Conservation (phyloP, 305 asterid species). For the Solanum hybrid region DNA sequence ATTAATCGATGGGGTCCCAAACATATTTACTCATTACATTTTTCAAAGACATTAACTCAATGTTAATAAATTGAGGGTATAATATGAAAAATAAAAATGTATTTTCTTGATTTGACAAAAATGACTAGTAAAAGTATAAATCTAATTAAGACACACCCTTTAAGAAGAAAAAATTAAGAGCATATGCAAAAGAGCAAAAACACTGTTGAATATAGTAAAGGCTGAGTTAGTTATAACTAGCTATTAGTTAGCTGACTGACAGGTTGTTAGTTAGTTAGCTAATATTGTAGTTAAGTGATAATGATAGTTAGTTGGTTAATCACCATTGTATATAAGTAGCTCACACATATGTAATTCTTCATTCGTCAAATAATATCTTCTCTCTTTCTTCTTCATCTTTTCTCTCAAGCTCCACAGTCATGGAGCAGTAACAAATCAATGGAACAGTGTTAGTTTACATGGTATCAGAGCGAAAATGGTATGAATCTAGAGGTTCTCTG, state of each 20-base stretch:
- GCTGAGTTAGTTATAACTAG: background rate
- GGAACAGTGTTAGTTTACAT: background rate
- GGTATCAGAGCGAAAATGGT: background rate
- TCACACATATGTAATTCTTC: background rate
- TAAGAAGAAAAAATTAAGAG: no score
- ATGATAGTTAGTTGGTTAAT: background rate
- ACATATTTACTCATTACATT: background rate
- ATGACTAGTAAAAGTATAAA: background rate
- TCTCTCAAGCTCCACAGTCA: background rate
- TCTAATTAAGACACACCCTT: no score
- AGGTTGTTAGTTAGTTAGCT: background rate
- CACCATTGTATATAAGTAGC: background rate
- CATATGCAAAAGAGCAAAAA: no score
- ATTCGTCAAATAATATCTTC: background rate
- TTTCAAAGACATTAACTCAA: background rate
- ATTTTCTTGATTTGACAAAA: background rate
- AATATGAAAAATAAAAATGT: no score
- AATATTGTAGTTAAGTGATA: background rate
- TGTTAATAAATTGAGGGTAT: background rate
- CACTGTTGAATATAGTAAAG: background rate
- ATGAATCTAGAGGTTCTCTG: background rate
- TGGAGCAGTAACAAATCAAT: background rate
- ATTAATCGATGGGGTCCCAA: background rate
- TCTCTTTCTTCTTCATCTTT: background rate
- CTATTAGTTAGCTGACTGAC: background rate